Conservation (phyloP, 1,284 basidiomycete species). For the Boletus smithii region DNA sequence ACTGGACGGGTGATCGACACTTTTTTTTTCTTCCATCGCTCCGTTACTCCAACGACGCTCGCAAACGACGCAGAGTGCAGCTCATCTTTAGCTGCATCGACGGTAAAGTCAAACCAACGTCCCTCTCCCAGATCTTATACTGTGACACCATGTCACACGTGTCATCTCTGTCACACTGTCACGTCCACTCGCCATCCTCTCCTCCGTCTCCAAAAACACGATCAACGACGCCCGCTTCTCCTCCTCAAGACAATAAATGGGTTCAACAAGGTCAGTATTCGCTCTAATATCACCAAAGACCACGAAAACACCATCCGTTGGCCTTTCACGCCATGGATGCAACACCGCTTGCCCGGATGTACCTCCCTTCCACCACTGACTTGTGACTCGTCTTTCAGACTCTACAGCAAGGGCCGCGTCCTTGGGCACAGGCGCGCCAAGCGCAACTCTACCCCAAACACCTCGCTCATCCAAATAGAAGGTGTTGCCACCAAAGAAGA, state of each 20-base stretch:
- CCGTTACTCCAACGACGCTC: slow-evolving; percentile 33
- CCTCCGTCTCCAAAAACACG: slow-evolving; percentile 17
- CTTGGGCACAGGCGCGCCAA: slow-evolving; percentile 98
- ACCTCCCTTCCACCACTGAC: no score
- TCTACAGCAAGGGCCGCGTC: slow-evolving; percentile 97
- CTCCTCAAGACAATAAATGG: slow-evolving; percentile 59
- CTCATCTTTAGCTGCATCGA: slow-evolving; percentile 29
- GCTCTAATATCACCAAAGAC: slow-evolving; percentile 6
- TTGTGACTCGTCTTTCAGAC: slow-evolving; percentile 52
- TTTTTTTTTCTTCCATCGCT: slow-evolving; percentile 32
- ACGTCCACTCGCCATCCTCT: slow-evolving; percentile 14
- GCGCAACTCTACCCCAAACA: slow-evolving; percentile 94
- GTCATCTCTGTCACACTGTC: slow-evolving; percentile 29
- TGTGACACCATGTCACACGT: slow-evolving; percentile 23
- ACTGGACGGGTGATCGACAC: slow-evolving; percentile 3
- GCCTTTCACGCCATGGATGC: slow-evolving; percentile 36
- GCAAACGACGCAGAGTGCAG: slow-evolving; percentile 27
- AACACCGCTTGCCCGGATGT: slow-evolving; percentile 17
- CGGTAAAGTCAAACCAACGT: slow-evolving; percentile 1
- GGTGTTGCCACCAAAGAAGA: slow-evolving; percentile 93
- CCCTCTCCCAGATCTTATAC: neutral
- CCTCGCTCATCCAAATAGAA: slow-evolving; percentile 95
- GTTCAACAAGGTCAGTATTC: slow-evolving; percentile 67
- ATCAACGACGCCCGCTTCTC: slow-evolving; percentile 33
- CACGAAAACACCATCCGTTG: slow-evolving; percentile 10